Evolutionary conservation across 2,329 filamentous ascomycete species (phyloP), one percentile per base, ranked within the genome.

Genomic region (Stylonectria norvegica): DNA sequence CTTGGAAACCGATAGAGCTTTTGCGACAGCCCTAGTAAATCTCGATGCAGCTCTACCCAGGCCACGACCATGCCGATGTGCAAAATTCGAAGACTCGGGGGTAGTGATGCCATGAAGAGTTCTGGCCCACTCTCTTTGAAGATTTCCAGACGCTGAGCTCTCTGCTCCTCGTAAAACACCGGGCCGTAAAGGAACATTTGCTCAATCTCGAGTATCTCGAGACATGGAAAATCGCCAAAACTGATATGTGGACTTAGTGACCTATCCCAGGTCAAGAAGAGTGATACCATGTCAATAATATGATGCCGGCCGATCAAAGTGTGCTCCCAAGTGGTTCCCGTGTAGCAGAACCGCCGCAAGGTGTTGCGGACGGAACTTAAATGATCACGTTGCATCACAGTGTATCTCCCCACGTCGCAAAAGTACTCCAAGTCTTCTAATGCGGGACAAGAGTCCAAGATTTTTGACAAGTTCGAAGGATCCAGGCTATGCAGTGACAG

Each of bases 341-440:
- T 57, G 20, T 57, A 57, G 29, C 55, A 57, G 20, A 57, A 7
- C 10, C 55, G 47, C 11, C 54, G 44, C 10, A 57, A 29, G 14
- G 50, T 53, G 9, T 42, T 39, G 11, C 44, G 48, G 9, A 55
- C 40, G 0, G 54, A 28, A 2, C 27, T 17, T 7, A 57, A 40
- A 15, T 57, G 55, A 4, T 44, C 40, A 8, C 54, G 45, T 20
- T 57, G 55, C 6, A 57, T 45, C 5, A 55, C 43, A 2, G 55
- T 57, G 16, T 57, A 57, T 31, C 57, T 57, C 33, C 57, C 50
- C 53, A 57, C 55, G 16, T 57, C 54, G 28, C 55, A 57, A 14
- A 57, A 57, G 25, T 57, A 57, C 28, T 57, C 55, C 2, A 57
- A 35, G 5, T 57, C 55, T 33, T 57, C 55, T 2, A 57, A 27